Conservation (phyloP, 768 basidiomycete genomes). For the Terana coerulea region DNA sequence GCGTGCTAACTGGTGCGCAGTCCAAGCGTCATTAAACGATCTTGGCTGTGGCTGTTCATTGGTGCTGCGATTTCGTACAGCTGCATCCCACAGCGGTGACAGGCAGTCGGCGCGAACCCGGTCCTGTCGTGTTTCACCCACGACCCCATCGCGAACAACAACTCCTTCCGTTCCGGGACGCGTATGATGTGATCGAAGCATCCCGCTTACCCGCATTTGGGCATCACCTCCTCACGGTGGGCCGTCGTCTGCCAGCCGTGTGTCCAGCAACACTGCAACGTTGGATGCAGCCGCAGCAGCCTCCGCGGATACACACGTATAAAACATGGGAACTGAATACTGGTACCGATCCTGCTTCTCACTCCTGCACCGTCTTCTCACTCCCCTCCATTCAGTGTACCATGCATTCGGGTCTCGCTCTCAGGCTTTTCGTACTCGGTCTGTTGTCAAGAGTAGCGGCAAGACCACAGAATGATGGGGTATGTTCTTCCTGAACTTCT, state of each 20-base stretch:
- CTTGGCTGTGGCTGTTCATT: neutral
- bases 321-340: neutral
- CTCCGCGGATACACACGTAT: constrained; percentile 2
- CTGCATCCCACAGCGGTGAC: neutral
- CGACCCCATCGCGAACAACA: constrained; percentile 3
- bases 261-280: neutral
- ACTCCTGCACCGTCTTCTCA: neutral
- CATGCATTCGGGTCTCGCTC: constrained; percentile 4
- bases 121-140: constrained; percentile 11
- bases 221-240: neutral
- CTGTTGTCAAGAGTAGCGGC: constrained; percentile 3
- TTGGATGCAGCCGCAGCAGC: constrained; percentile 5
- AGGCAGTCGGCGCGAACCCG: neutral
- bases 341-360: neutral
- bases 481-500: too few relatives aligned
- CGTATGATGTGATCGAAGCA: neutral
- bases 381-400: constrained; percentile 1
- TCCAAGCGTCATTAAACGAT: too few relatives aligned
- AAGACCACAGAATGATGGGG: neutral
- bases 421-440: neutral
- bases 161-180: constrained; percentile 3
- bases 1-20: too few relatives aligned
- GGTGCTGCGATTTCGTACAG: neutral
- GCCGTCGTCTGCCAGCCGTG: neutral
- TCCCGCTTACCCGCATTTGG: neutral